Evolutionary conservation across 2,329 filamentous ascomycete genomes (phyloP).

Genomic region (Celoporthe dispersa): DNA sequence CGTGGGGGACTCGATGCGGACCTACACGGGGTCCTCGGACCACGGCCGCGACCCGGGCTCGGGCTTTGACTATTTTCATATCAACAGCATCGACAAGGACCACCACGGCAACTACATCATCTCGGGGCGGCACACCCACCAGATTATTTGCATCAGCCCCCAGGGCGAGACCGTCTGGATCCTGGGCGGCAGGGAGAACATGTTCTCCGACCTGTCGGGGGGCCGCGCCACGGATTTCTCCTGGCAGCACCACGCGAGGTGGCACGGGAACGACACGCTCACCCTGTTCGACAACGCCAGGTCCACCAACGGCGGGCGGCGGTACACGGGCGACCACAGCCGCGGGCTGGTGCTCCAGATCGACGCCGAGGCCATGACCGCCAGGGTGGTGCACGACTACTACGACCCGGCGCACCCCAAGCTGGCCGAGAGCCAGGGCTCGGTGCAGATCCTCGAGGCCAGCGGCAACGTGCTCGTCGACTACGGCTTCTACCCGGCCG

Average conservation of each 20-base stretch:
- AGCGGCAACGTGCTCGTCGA: slow-evolving; percentile 27
- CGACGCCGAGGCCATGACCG: slow-evolving; percentile 38
- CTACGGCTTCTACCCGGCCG: slow-evolving; percentile 30
- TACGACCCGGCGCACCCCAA: slow-evolving; percentile 34
- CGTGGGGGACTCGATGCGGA: slow-evolving; percentile 35
- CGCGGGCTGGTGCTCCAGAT: slow-evolving; percentile 40
- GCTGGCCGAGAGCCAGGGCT: slow-evolving; percentile 23
- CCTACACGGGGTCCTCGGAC: slow-evolving; percentile 35
- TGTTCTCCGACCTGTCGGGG: slow-evolving; percentile 42
- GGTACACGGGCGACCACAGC: slow-evolving; percentile 35
- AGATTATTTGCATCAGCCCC: slow-evolving; percentile 38
- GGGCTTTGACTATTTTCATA: slow-evolving; percentile 45
- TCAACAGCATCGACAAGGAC: slow-evolving; percentile 43
- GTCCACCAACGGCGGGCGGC: slow-evolving; percentile 38
- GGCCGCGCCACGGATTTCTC: slow-evolving; percentile 42
- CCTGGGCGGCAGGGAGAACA: slow-evolving; percentile 41
- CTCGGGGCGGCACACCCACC: slow-evolving; percentile 40
- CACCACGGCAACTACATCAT: slow-evolving; percentile 43
- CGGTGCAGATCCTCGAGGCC: slow-evolving; percentile 20
- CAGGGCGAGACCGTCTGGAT: slow-evolving; percentile 42
- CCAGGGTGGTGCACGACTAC: slow-evolving; percentile 37
- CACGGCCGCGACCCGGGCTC: slow-evolving; percentile 37
- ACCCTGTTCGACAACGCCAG: slow-evolving; percentile 47
- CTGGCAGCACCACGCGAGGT: slow-evolving; percentile 45
- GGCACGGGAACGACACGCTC: slow-evolving; percentile 39